Evolutionary conservation across 768 basidiomycete species (phyloP).

Genomic region (Rhodosporidiobolus sp.): DNA sequence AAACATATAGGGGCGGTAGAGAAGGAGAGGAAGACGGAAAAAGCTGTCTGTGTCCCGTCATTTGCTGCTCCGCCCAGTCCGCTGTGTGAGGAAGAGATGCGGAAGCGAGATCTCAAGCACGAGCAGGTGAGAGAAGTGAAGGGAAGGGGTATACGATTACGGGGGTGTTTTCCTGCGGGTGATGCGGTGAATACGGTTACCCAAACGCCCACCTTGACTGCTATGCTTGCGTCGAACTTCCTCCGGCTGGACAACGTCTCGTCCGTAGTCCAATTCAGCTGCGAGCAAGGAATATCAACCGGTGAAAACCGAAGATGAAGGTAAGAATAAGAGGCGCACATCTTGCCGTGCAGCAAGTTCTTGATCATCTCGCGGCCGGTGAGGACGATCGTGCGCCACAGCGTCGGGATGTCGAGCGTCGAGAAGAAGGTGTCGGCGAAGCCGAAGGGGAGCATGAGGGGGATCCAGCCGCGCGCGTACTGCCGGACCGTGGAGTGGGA

Average conservation of each 20-base stretch:
- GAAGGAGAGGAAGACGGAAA: too few relatives aligned
- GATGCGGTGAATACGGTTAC: not conserved
- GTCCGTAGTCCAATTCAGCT: too few relatives aligned
- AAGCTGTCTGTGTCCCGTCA: too few relatives aligned
- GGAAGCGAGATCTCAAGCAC: not conserved
- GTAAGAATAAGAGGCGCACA: conserved; percentile 52
- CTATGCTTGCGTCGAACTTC: too few relatives aligned
- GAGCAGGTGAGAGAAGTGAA: not conserved
- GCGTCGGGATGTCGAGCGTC: conserved; percentile 78
- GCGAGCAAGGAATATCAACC: too few relatives aligned
- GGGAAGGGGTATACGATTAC: not conserved
- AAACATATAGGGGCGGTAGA: too few relatives aligned
- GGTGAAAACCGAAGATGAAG: not conserved
- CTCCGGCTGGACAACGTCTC: too few relatives aligned
- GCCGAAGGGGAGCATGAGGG: conserved; percentile 92
- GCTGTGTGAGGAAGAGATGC: too few relatives aligned
- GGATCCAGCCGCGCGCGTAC: conserved; percentile 73
- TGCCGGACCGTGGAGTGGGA: conserved; percentile 45
- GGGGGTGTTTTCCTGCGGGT: not conserved
- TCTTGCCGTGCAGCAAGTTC: conserved; percentile 82
- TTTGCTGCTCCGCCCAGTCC: too few relatives aligned
- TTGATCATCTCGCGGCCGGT: conserved; percentile 76
- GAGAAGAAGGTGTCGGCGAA: conserved; percentile 79
- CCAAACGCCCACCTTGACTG: not conserved
- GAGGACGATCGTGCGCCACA: conserved; percentile 72